Evolutionary conservation across 2,329 filamentous ascomycete genomes (phyloP).

Genomic region (Pseudogymnoascus sp.): DNA sequence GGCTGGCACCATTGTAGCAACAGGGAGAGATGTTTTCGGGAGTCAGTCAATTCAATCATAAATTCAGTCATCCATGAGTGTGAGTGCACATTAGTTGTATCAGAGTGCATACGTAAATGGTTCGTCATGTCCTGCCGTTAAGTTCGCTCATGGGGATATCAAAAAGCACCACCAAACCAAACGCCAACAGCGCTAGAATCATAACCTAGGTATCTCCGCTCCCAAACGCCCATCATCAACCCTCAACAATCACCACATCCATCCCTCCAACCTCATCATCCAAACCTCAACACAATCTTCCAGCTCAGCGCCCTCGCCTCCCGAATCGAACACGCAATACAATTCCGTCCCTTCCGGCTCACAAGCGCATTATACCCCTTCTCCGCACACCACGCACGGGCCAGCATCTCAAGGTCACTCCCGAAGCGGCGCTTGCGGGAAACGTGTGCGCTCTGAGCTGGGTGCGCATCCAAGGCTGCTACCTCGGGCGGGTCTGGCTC

Average conservation of each 20-base stretch:
- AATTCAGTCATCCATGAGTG: background rate
- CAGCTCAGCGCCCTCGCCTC: conserved; percentile 66
- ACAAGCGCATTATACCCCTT: conserved; percentile 68
- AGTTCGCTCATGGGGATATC: conserved; percentile 4
- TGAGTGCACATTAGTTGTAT: background rate
- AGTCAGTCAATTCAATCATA: background rate
- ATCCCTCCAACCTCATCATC: conserved; percentile 5
- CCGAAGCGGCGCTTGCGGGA: conserved; percentile 28
- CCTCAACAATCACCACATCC: background rate
- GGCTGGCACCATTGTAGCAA: background rate
- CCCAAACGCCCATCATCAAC: background rate
- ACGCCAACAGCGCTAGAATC: background rate
- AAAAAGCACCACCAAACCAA: background rate
- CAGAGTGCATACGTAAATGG: background rate
- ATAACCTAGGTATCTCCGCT: background rate
- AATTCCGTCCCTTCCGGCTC: conserved; percentile 59
- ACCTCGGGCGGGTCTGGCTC: conserved; percentile 23
- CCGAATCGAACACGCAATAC: conserved; percentile 65
- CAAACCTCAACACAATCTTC: conserved; percentile 39
- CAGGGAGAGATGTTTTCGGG: background rate
- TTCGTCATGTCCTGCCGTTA: background rate
- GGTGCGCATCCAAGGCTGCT: conserved; percentile 11
- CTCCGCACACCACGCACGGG: conserved; percentile 65
- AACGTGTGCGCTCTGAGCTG: background rate
- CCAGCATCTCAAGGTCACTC: conserved; percentile 62